Evolutionary conservation across 108 stramenopile species (phyloP).

Genomic region (Thalassiosira profunda): DNA sequence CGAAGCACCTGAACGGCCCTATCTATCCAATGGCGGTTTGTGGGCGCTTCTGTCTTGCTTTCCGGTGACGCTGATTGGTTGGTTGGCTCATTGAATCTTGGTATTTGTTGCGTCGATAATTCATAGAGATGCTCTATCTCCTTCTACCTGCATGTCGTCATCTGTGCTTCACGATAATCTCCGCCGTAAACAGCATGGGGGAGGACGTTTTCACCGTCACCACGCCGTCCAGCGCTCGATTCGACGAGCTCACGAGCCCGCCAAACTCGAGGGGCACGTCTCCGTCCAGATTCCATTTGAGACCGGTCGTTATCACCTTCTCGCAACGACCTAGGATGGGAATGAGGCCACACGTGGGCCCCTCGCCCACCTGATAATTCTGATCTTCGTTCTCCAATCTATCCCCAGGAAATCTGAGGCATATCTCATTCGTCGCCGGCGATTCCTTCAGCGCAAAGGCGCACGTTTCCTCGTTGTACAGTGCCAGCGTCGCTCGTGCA

Average conservation of each 20-base stretch:
- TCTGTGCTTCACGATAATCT: constrained; percentile 50
- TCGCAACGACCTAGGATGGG: constrained; percentile 72
- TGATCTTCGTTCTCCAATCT: not conserved
- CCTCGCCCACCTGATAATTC: constrained; percentile 51
- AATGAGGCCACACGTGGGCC: constrained; percentile 87
- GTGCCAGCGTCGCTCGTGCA: constrained; percentile 44
- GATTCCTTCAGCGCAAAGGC: constrained; percentile 60
- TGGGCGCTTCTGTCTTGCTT: too few relatives aligned
- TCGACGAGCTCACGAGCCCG: constrained; percentile 87
- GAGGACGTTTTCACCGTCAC: constrained; percentile 60
- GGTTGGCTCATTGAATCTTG: too few relatives aligned
- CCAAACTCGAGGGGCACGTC: constrained; percentile 69
- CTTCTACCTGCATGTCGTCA: too few relatives aligned
- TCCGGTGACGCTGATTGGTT: too few relatives aligned
- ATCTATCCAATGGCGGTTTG: too few relatives aligned
- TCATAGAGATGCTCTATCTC: too few relatives aligned
- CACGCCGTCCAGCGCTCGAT: constrained; percentile 54
- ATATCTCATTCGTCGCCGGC: constrained; percentile 50
- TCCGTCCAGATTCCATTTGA: constrained; percentile 86
- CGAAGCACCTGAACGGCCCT: too few relatives aligned
- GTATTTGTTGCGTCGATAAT: too few relatives aligned
- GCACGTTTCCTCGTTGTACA: constrained; percentile 79
- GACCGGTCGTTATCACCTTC: constrained; percentile 60
- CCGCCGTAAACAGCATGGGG: constrained; percentile 72
- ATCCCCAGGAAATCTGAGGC: constrained; percentile 37